A percentile compares a stretch with the other conserved stretches of the same genome.
Conservation (phyloP, 1,139 yeast genomes). For the Candida tropicalis region DNA sequence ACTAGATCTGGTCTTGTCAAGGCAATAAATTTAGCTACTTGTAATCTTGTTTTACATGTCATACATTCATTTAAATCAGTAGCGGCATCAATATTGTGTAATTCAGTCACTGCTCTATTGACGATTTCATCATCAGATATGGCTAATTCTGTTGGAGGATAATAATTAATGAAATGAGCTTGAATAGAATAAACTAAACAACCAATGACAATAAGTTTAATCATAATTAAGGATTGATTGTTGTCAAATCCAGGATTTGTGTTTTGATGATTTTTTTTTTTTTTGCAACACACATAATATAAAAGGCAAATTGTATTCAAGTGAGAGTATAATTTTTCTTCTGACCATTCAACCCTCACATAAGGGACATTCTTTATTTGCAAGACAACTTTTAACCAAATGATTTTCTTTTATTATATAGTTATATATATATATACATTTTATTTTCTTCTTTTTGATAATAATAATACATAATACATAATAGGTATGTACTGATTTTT, state of each 20-base stretch:
- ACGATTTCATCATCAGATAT: constrained; percentile 20
- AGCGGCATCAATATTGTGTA: constrained; percentile 24
- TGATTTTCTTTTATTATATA: no score
- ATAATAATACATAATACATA: no score
- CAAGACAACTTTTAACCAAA: no score
- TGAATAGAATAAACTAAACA: constrained; percentile 6
- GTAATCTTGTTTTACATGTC: constrained; percentile 42
- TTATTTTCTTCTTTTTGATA: no score
- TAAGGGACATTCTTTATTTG: no score
- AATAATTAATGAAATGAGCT: constrained; percentile 13
- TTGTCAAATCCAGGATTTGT: not conserved
- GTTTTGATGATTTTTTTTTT: not conserved
- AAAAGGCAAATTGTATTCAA: not conserved
- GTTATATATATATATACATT: no score
- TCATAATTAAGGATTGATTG: not conserved
- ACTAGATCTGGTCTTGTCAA: constrained; percentile 43
- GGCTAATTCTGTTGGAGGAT: constrained; percentile 16
- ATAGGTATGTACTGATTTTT: no score
- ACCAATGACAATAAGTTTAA: not conserved
- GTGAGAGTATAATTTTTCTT: not conserved
- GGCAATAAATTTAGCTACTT: constrained; percentile 43
- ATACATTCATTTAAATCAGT: constrained; percentile 31
- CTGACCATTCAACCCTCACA: no score
- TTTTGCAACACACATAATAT: not conserved
- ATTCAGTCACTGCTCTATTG: constrained; percentile 18